These are phyloP conservation scores for Eudorina sp. DNA, from an alignment of 139 green algal species.

Conservation along the genomic window DNA sequence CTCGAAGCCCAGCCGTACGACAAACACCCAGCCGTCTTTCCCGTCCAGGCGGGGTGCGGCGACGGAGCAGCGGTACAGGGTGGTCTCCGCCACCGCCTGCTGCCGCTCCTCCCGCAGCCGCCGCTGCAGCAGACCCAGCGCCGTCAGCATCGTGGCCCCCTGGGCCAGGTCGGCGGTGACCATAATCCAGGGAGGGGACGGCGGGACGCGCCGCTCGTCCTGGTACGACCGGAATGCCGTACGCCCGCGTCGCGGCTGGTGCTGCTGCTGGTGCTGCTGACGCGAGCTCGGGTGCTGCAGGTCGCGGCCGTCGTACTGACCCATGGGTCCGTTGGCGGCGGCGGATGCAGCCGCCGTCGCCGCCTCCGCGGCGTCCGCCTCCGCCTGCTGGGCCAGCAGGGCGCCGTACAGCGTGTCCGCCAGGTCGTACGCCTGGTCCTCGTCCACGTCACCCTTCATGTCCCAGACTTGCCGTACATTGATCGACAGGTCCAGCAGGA, in stretches of 20 bases:
- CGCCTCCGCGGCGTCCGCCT: neutral
- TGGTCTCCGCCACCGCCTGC: constrained; percentile 31
- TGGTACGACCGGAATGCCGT: neutral
- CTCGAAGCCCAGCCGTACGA: neutral
- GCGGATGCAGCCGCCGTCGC: neutral
- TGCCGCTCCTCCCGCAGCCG: constrained; percentile 31
- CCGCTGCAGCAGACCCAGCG: constrained; percentile 33
- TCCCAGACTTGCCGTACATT: constrained; percentile 35
- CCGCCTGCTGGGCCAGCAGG: neutral
- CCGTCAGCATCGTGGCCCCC: constrained; percentile 20
- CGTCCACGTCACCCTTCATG: constrained; percentile 33
- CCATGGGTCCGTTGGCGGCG: too few relatives aligned
- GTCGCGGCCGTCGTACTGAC: neutral
- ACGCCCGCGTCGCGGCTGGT: neutral
- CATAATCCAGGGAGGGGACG: neutral
- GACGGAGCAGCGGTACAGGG: constrained; percentile 9
- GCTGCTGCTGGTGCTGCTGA: constrained; percentile 5
- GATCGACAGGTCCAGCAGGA: constrained; percentile 33
- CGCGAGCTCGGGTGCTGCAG: neutral
- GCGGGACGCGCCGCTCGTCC: neutral
- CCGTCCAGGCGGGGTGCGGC: constrained; percentile 17
- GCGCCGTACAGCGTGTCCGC: constrained; percentile 31
- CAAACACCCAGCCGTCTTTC: constrained; percentile 37
- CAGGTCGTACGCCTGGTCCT: constrained; percentile 45
- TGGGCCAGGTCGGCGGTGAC: constrained; percentile 29